phyloP scores from a whole-genome alignment of 2,329 filamentous ascomycete genomes.

The Diaporthe ilicicola region DNA sequence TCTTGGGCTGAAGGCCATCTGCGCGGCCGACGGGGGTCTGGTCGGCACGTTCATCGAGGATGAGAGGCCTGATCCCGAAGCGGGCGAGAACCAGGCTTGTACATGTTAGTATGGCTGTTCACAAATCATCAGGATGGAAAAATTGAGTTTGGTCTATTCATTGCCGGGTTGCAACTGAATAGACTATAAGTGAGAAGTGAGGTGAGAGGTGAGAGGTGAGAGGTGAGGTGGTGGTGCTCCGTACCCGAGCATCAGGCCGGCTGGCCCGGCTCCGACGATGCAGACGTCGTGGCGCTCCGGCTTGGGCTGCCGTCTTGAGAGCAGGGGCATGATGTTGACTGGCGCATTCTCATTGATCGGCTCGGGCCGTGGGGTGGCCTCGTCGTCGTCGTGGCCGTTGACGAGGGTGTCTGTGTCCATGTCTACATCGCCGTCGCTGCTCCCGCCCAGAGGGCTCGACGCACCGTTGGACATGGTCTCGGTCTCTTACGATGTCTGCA shows the following conservation, averaged over 20 bases:
- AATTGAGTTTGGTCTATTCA: neutral
- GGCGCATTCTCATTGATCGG: conserved; percentile 31
- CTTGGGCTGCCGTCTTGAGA: conserved; percentile 56
- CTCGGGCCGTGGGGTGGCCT: conserved; percentile 27
- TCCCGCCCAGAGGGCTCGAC: conserved; percentile 26
- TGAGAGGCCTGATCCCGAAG: conserved; percentile 70
- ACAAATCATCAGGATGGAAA: neutral
- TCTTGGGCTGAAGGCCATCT: conserved; percentile 76
- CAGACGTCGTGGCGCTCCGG: conserved; percentile 50
- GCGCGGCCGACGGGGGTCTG: conserved; percentile 73
- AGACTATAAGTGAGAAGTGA: neutral
- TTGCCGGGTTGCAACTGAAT: neutral
- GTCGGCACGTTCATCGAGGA: conserved; percentile 75
- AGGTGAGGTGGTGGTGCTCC: neutral
- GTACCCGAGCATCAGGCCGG: conserved; percentile 64
- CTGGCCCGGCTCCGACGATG: conserved; percentile 64
- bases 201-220: neutral
- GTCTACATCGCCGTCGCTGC: conserved; percentile 31
- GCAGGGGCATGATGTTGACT: conserved; percentile 38
- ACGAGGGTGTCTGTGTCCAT: conserved; percentile 30
- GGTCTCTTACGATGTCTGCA: neutral
- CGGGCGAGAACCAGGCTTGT: conserved; percentile 32
- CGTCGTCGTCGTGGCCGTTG: conserved; percentile 20
- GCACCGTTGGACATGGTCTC: conserved; percentile 18
- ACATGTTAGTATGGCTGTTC: neutral